phyloP scores from a whole-genome alignment of 2,329 filamentous ascomycete genomes.

The Fusarium sublunatum region DNA sequence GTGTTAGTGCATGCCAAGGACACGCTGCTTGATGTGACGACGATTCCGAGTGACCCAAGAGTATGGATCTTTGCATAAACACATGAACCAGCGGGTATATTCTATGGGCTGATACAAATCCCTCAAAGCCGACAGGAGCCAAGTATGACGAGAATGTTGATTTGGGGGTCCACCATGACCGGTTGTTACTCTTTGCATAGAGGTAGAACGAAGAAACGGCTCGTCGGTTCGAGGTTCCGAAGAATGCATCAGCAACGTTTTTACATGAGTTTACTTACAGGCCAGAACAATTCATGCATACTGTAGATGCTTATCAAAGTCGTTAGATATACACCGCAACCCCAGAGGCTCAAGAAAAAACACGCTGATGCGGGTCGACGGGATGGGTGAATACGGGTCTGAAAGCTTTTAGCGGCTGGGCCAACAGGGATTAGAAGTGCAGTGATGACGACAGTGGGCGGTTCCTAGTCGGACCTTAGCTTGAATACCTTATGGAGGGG shows the following conservation, averaged over 20 bases:
- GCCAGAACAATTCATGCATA: background rate
- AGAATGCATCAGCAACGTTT: conserved; percentile 1
- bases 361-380: conserved; percentile 37
- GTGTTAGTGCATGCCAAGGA: background rate
- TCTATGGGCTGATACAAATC: conserved; percentile 32
- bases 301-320: background rate
- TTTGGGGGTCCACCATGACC: conserved; percentile 14
- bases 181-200: conserved; percentile 13
- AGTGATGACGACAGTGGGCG: conserved; percentile 43
- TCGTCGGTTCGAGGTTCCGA: conserved; percentile 33
- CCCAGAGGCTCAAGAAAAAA: conserved; percentile 27
- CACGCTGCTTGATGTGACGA: conserved; percentile 4
- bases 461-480: conserved; percentile 25
- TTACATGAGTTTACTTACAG: background rate
- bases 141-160: conserved; percentile 16
- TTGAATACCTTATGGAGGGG: conserved; percentile 30
- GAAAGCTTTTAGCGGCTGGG: conserved; percentile 20
- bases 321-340: background rate
- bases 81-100: background rate
- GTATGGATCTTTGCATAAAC: background rate
- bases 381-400: conserved; percentile 33
- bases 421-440: conserved; percentile 20
- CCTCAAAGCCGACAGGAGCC: conserved; percentile 27
- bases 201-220: conserved; percentile 11
- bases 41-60: background rate